Evolutionary conservation across 2,329 filamentous ascomycete genomes (phyloP), one percentile per base, ranked within the genome.

Genomic region (Parastagonospora avenae): DNA sequence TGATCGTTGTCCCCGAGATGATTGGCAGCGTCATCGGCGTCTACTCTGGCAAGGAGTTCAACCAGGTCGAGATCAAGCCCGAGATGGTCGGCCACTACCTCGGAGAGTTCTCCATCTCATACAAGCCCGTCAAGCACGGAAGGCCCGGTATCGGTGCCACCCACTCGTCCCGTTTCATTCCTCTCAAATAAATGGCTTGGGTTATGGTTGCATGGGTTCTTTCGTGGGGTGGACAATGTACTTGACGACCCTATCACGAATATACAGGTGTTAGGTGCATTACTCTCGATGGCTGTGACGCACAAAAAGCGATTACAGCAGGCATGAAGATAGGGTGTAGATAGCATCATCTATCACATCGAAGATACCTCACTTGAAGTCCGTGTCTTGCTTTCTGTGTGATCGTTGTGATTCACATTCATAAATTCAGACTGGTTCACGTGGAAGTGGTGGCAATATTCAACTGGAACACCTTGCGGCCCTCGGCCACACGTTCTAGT

Each of bases 31-130:
- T 99, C 75, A 90, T 99, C 75, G 94, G 92, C 79, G 94, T 99
- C 85, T 99, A 99, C 90, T 96, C 91, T 69, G 94, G 94, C 78
- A 99, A 99, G 89, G 92, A 97, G 83, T 99, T 99, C 90, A 99
- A 99, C 89, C 93, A 97, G 87, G 92, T 99, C 74, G 94, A 99
- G 83, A 94, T 99, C 85, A 97, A 97, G 89, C 94, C 94, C 73
- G 94, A 99, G 87, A 99, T 99, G 94, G 94, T 99, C 81, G 94
- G 94, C 79, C 93, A 97, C 86, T 97, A 97, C 86, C 86, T 99
- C 68, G 94, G 85, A 76, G 94, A 99, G 84, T 99, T 99, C 87
- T 97, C 92, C 70, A 99, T 99, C 85, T 94, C 93, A 84, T 99
- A 99, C 91, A 92, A 92, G 85, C 94, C 94, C 76, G 94, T 99